Evolutionary conservation across 1,284 basidiomycete species (phyloP), one percentile per base, ranked within the genome.

Genomic region (Boletus mariae): DNA sequence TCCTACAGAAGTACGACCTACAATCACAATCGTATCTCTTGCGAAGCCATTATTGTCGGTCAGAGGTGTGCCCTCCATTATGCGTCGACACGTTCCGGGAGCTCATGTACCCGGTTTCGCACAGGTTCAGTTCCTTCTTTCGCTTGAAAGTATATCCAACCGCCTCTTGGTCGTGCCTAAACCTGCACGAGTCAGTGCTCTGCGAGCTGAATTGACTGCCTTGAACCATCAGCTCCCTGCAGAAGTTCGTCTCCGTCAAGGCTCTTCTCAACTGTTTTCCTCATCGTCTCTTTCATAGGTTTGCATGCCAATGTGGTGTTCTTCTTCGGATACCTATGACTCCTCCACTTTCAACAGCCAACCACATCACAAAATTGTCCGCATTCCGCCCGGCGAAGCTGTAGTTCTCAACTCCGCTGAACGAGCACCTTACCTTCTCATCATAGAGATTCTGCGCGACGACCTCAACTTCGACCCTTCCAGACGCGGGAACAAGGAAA

Each of bases 331-430:
- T 69, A 71, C 63, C 49, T 75, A 77, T 37, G 67, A 67, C 51
- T 12, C 71, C 61, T 13, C 51, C 2, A 32, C 62, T 71, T 54
- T 62, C 74, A 45, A 49, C 45, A 75, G 80, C 9, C 76, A 84
- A 65, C 83, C 87, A 7, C 96, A 99, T 68, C 95, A 98, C 67
- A 86, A 94, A 37, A 94, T 99, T 51, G 93, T 99, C 41, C 87
- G 97, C 61, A 97, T 99, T 69, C 95, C 95, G 15, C 96, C 97
- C 3, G 93, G 94, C 23, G 97, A 99, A 75, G 92, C 93, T 42
- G 97, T 99, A 34, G 97, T 99, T 5, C 83, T 99, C 45, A 99
- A 99, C 69, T 99, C 96, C 35, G 97, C 97, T 3, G 95, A 99
- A 71, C 83, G 91, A 45, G 95, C 94, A 1, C 97, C 97, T 1